Evolutionary conservation across 164 flowering plant species (phyloP), one percentile per base, ranked within the genome.

Genomic region (Vitis rotundifolia): DNA sequence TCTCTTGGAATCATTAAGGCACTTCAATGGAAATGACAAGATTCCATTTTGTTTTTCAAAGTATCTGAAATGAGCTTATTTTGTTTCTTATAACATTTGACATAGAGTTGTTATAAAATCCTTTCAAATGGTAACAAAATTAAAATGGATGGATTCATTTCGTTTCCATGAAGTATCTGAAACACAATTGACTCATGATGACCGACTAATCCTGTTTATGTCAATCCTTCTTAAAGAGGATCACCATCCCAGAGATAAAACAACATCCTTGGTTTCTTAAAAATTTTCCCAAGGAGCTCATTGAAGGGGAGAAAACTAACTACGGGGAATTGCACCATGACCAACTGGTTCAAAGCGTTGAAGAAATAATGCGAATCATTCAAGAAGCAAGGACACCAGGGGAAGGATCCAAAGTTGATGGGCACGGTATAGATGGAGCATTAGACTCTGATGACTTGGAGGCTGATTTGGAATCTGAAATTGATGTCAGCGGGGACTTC

Each of bases 171-270:
- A 13, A n/a, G n/a, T 14, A 12, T 53, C n/a, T n/a, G 2, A 53
- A 12, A 14, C 14, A 5, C 16, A 5, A 1, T 14, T 53, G n/a
- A 53, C 22, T 48, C 15, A 3, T 60, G 13, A 16, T 15, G 15
- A 49, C 48, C 0, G 14, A n/a, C 54, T 61, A 13, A 9, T 48
- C 22, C 37, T 49, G 8, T 18, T 37, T 11, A 22, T 4, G 26
- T 3, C 31, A 11, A 37, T 69, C 22, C 58, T 67, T 51, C 13
- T 65, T 58, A 62, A 22, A 91, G 97, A 88, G 93, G 80, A 85
- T 91, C 68, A 83, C 87, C 15, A 85, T 89, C 29, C 84, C 85
- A 13, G 93, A 89, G 82, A 91, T 89, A 11, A 91, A 86, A 65
- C 76, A 81, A 44, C 86, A 86, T 28, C 81, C 88, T 16, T 91